Conservation (phyloP, 495 filamentous ascomycete genomes). For the Paragyromitra xinjiangensis region DNA sequence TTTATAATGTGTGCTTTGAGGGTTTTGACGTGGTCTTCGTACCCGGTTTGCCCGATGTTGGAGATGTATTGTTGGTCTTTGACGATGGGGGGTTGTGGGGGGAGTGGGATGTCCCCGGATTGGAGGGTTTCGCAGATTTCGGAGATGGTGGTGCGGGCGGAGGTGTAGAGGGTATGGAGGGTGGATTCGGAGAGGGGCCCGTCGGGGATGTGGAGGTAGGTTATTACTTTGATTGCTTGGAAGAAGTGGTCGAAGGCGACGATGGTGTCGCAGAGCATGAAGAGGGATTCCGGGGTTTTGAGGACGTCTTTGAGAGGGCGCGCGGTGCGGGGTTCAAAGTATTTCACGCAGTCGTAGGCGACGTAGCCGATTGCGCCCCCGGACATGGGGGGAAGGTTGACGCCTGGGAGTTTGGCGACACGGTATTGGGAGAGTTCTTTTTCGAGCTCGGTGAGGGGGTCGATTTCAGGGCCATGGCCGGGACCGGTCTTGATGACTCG, state of each 20-base stretch:
- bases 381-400: conserved; percentile 81
- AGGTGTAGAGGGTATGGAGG: conserved; percentile 69
- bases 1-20: conserved; percentile 87
- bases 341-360: conserved; percentile 94
- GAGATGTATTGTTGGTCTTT: conserved; percentile 82
- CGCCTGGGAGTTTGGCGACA: conserved; percentile 79
- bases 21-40: conserved; percentile 80
- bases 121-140: conserved; percentile 74
- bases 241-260: conserved; percentile 95
- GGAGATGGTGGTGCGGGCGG: conserved; percentile 69
- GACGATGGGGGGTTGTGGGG: conserved; percentile 75
- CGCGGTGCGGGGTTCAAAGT: conserved; percentile 94
- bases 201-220: conserved; percentile 75
- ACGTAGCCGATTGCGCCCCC: conserved; percentile 97
- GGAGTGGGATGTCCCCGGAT: conserved; percentile 76
- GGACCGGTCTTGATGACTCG: conserved; percentile 88
- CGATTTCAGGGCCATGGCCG: conserved; percentile 80
- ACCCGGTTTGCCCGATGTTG: conserved; percentile 88
- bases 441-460: conserved; percentile 84
- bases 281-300: conserved; percentile 87
- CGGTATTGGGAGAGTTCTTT: conserved; percentile 77
- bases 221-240: conserved; percentile 89
- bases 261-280: conserved; percentile 98
- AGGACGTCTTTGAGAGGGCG: conserved; percentile 87
- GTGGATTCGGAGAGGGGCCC: conserved; percentile 62